Percentiles rank a stretch among this genome's conserved stretches.
Evolutionary conservation across 345 rosid genomes (phyloP).

Genomic region (Boechera retrofracta): DNA sequence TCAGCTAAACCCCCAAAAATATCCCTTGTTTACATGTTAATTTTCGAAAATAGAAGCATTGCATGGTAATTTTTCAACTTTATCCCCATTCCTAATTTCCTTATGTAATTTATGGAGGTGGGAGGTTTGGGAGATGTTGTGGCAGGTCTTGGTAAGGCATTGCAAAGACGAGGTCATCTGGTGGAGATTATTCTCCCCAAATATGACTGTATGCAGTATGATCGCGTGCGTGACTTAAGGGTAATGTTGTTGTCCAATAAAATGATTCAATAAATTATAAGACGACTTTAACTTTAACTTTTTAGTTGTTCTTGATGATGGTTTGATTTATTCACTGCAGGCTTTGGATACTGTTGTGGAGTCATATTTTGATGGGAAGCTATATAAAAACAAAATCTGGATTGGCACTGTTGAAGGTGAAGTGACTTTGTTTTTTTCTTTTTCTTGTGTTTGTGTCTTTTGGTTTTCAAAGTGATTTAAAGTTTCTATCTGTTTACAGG

Average conservation of each 20-base stretch:
- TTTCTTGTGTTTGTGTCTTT: constrained; percentile 28
- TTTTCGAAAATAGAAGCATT: neutral
- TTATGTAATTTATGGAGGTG: constrained; percentile 57
- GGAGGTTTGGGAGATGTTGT: constrained; percentile 99
- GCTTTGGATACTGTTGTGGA: constrained; percentile 82
- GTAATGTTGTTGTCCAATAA: constrained; percentile 49
- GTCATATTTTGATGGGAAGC: constrained; percentile 85
- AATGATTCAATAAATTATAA: constrained; percentile 9
- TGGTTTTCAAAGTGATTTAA: constrained; percentile 44
- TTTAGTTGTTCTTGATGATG: constrained; percentile 21
- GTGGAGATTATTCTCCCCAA: constrained; percentile 94
- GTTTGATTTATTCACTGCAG: constrained; percentile 50
- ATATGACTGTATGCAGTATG: constrained; percentile 95
- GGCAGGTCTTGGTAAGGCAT: constrained; percentile 90
- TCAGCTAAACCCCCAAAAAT: constrained; percentile 34
- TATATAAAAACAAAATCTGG: constrained; percentile 91
- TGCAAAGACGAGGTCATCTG: constrained; percentile 93
- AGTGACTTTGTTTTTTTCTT: constrained; percentile 5
- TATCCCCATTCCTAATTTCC: neutral
- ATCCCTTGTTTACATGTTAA: constrained; percentile 16
- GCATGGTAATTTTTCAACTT: constrained; percentile 1
- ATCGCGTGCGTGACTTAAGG: constrained; percentile 68
- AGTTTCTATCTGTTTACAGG: constrained; percentile 55
- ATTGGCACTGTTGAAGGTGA: constrained; percentile 86
- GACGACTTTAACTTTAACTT: constrained; percentile 2